Evolutionary conservation across 108 stramenopile species (phyloP).

Genomic region (Hondaea fermentalgiana): DNA sequence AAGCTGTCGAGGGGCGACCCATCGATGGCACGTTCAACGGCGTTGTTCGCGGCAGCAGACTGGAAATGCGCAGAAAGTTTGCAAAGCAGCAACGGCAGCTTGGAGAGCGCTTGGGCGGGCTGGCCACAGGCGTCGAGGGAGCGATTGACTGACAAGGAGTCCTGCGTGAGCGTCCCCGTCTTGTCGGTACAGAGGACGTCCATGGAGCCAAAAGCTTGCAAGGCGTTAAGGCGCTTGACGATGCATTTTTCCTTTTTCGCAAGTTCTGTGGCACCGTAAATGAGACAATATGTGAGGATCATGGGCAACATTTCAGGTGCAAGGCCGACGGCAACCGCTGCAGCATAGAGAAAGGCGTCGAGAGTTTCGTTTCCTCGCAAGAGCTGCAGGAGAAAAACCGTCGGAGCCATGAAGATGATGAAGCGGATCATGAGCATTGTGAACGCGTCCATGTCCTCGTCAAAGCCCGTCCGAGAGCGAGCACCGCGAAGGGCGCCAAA

Average conservation of each 20-base stretch:
- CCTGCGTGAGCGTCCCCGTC: slow-evolving; percentile 91
- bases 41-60: neutral
- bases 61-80: neutral
- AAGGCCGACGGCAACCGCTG: neutral
- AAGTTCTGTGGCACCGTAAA: neutral
- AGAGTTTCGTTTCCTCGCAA: neutral
- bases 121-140: neutral
- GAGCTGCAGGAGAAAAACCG: neutral
- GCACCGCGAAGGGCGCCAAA: neutral
- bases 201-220: slow-evolving; percentile 84
- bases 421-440: slow-evolving; percentile 4
- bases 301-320: slow-evolving; percentile 1
- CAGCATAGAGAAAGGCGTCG: neutral
- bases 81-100: neutral
- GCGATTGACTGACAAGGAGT: slow-evolving; percentile 69
- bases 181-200: slow-evolving; percentile 87
- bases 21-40: neutral
- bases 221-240: slow-evolving; percentile 80
- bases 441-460: slow-evolving; percentile 8
- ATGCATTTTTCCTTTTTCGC: slow-evolving; percentile 59
- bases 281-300: neutral
- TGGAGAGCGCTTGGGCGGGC: neutral
- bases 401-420: neutral
- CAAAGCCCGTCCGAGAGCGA: neutral
- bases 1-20: neutral